phyloP scores from a whole-genome alignment of 2,329 filamentous ascomycete species.

The Pseudogymnoascus sp. region DNA sequence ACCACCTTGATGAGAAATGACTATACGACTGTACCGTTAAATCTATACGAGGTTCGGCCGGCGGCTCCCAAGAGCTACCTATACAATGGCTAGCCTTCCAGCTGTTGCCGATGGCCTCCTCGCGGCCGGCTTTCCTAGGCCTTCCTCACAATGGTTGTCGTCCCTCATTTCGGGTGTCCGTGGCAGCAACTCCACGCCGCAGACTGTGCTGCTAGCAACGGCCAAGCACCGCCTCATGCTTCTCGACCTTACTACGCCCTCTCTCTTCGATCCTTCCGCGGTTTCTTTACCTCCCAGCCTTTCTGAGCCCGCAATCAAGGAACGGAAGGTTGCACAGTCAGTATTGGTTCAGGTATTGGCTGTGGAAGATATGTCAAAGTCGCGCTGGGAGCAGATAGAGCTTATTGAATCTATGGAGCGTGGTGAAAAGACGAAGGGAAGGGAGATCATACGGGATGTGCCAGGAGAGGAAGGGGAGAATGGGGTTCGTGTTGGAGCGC shows the following conservation, averaged over 20 bases:
- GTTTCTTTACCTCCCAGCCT: constrained; percentile 51
- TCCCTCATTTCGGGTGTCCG: constrained; percentile 45
- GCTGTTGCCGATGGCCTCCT: constrained; percentile 26
- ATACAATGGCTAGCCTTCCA: constrained; percentile 40
- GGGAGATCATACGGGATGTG: constrained; percentile 72
- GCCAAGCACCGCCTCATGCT: constrained; percentile 73
- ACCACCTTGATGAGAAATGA: neutral
- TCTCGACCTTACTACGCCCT: constrained; percentile 62
- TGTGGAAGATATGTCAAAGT: constrained; percentile 72
- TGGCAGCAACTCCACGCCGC: constrained; percentile 43
- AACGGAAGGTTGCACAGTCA: constrained; percentile 50
- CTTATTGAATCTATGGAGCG: constrained; percentile 65
- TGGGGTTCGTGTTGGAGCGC: constrained; percentile 7
- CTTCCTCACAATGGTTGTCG: constrained; percentile 10
- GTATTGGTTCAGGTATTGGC: constrained; percentile 77
- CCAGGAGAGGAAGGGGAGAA: constrained; percentile 37
- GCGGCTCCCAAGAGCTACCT: neutral
- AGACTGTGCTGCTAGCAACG: constrained; percentile 63
- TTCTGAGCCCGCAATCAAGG: constrained; percentile 44
- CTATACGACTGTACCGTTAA: neutral
- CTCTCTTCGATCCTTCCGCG: constrained; percentile 38
- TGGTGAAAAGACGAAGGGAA: constrained; percentile 65
- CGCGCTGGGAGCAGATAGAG: constrained; percentile 82
- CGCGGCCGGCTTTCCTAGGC: constrained; percentile 2
- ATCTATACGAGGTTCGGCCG: neutral